Percentiles rank a stretch among this genome's conserved stretches.
phyloP scores from a whole-genome alignment of 2,329 filamentous ascomycete species.

The Botryotinia calthae region DNA sequence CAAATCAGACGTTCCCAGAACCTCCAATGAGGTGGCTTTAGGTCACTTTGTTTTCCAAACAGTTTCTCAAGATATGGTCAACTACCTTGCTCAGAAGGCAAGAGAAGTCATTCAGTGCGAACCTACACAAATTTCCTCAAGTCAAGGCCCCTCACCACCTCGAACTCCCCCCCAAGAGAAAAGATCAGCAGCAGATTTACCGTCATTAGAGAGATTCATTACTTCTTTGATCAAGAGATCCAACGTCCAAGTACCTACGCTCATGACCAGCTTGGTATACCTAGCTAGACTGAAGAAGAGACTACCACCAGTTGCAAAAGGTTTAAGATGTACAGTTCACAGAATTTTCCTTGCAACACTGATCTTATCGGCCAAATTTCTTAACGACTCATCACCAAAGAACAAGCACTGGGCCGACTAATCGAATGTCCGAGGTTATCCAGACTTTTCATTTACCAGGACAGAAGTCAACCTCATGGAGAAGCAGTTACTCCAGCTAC shows the following conservation, averaged over 20 bases:
- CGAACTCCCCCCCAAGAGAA: constrained; percentile 50
- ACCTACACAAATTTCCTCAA: constrained; percentile 43
- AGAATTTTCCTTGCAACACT: constrained; percentile 91
- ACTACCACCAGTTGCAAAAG: constrained; percentile 91
- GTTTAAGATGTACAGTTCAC: constrained; percentile 93
- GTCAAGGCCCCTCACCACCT: constrained; percentile 42
- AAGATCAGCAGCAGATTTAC: constrained; percentile 50
- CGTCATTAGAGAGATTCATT: constrained; percentile 88
- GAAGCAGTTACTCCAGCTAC: constrained; percentile 91
- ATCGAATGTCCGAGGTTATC: constrained; percentile 64
- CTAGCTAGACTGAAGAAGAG: constrained; percentile 78
- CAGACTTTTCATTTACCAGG: constrained; percentile 83
- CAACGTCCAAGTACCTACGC: constrained; percentile 93
- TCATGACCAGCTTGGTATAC: constrained; percentile 97
- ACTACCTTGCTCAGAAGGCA: constrained; percentile 71
- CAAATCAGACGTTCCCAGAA: constrained; percentile 23
- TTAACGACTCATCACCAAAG: constrained; percentile 98
- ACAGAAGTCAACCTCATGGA: constrained; percentile 99
- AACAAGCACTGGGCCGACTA: constrained; percentile 99
- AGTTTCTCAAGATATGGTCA: constrained; percentile 73
- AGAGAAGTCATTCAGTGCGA: constrained; percentile 80
- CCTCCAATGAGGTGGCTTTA: constrained; percentile 65
- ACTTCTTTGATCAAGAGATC: constrained; percentile 85
- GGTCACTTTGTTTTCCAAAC: constrained; percentile 78
- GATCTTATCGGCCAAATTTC: constrained; percentile 89